These are phyloP conservation scores for Claviceps maximensis DNA, from an alignment of 2,329 filamentous ascomycete genomes.

Conservation along the genomic window DNA sequence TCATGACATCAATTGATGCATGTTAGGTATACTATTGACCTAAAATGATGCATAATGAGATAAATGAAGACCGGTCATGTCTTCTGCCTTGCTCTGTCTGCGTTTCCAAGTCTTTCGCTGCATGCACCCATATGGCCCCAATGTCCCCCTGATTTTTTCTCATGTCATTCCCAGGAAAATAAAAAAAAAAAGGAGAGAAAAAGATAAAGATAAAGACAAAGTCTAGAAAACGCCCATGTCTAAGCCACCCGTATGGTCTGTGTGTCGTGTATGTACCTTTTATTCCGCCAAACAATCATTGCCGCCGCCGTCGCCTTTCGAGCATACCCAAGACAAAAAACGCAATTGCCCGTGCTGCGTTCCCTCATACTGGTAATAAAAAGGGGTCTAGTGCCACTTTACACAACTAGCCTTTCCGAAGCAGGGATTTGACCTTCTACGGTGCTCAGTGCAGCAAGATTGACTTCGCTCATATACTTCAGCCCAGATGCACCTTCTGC, in stretches of 20 bases:
- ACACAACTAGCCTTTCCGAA: neutral
- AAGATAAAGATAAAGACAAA: neutral
- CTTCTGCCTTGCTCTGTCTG: too few species aligned
- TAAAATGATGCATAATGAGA: too few species aligned
- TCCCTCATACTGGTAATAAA: neutral
- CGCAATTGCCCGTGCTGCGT: neutral
- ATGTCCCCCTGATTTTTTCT: too few species aligned
- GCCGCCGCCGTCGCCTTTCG: neutral
- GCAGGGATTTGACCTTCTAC: conserved; percentile 38
- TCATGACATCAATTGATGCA: too few species aligned
- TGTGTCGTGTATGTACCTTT: too few species aligned
- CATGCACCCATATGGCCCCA: too few species aligned
- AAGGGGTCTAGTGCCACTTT: neutral
- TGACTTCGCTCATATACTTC: conserved; percentile 35
- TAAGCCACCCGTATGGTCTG: too few species aligned
- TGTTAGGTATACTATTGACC: too few species aligned
- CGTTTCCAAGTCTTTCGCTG: too few species aligned
- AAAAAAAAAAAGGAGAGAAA: neutral
- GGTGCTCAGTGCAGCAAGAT: conserved; percentile 39
- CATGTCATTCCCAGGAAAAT: too few species aligned
- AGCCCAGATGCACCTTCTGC: conserved; percentile 25
- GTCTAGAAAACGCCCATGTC: neutral
- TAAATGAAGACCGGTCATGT: too few species aligned
- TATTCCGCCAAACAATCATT: neutral
- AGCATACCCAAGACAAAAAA: neutral